Evolutionary conservation across 1,284 basidiomycete genomes (phyloP), one percentile per base, ranked within the genome.

Genomic region (Boletus mariae): DNA sequence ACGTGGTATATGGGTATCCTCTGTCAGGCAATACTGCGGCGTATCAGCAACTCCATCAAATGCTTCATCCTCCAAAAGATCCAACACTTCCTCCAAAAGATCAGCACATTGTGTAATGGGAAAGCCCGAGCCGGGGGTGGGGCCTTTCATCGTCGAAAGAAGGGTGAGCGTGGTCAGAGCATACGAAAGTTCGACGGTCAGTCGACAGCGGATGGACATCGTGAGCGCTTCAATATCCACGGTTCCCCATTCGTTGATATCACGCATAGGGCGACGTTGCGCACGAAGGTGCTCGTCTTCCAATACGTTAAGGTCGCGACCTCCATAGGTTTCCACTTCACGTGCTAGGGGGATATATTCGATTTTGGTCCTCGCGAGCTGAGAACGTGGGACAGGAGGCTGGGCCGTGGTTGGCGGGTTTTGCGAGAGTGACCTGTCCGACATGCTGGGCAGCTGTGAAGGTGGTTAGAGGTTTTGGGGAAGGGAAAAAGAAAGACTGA

Each of bases 191-290:
- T 99, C 95, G 42, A 80, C 79, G 3, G 87, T 82, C 40, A 98
- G 73, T 37, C 95, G 79, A 34, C 92, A 96, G 37, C 94, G 86
- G 48, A 99, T 72, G 31, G 92, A 92, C 86, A 99, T 87, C 37
- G 87, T 87, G 49, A 99, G 76, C 8, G 84, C 85, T 65, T 95
- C 92, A 49, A 98, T 85, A 61, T 98, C 94, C 49, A 99, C 85
- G 10, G 78, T 79, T 17, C 92, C 92, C 81, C 87, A 92, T 59
- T 89, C 93, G 65, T 82, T 85, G 66, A 88, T 80, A 51, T 84
- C 86, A 59, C 84, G 83, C 57, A 86, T 75, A 40, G 75, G 80
- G 49, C 80, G 80, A 52, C 75, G 79, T 54, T 76, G 79, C 50
- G 77, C 65, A 25, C 75, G 77, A 15, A 74, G 69, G 38, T 83